A percentile compares a stretch with the other conserved stretches of the same genome.
Evolutionary conservation across 176 grass and related monocot genomes (phyloP).

Genomic region (Ampelocalamus luodianensis): DNA sequence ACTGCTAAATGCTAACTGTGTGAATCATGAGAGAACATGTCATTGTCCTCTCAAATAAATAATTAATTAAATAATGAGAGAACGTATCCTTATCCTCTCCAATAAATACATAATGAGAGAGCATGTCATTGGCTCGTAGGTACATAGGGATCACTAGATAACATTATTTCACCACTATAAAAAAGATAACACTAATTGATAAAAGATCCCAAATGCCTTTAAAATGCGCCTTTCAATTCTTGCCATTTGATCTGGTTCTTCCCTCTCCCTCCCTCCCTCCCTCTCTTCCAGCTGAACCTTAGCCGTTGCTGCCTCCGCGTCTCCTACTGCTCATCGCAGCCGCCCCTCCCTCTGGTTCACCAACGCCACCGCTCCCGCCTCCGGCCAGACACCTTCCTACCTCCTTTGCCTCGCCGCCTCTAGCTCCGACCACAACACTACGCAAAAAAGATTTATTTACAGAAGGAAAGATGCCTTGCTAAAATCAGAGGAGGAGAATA

Average conservation of each 20-base stretch:
- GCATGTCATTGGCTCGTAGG: background rate
- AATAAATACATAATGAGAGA: background rate
- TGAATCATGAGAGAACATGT: background rate
- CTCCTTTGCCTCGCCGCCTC: background rate
- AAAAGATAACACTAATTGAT: background rate
- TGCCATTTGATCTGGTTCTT: background rate
- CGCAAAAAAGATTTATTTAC: background rate
- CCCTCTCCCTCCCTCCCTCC: background rate
- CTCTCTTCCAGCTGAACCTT: background rate
- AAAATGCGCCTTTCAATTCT: background rate
- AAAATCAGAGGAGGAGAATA: background rate
- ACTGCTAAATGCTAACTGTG: background rate
- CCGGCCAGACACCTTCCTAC: background rate
- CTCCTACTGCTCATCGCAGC: background rate
- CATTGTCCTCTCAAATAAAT: background rate
- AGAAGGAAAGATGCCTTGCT: background rate
- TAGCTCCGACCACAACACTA: background rate
- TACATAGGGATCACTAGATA: background rate
- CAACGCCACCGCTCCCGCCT: background rate
- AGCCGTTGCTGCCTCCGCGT: rapidly evolving
- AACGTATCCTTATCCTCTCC: background rate
- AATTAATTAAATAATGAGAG: background rate
- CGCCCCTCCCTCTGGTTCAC: background rate
- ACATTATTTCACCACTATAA: background rate
- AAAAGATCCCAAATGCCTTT: background rate